Base-by-base conservation (phyloP, 2,329 filamentous ascomycete species). In the Dactylella cylindrospora region DNA sequence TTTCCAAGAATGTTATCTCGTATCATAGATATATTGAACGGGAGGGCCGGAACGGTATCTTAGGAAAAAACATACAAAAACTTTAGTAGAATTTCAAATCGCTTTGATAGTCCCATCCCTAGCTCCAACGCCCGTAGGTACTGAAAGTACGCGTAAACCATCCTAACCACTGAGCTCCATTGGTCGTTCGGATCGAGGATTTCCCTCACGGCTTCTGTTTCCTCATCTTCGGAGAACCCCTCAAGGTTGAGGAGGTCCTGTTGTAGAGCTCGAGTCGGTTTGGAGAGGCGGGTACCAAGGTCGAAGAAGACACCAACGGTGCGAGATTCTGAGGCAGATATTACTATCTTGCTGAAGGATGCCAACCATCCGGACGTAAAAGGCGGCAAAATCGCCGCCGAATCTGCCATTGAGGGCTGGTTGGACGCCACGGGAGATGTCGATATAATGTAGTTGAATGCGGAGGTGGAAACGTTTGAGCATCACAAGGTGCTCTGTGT, bases 111-210 rank as follows among this genome's bases (percentile, higher is more conserved):
- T 4, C 57, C 57, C 10, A 45, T 44, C 17, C 50, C 49, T 9
- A 7, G 36, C 13, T 26, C 25, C 13, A 50, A 10, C 15, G n/a
- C 23, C n/a, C 57, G 57, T 4, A 62, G n/a, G 17, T 62, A 62
- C 12, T 49, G 41, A n/a, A 62, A 31, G 36, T 62, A 62, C 49
- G 36, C 49, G 31, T 62, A 28, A 13, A 62, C 57, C 57, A 62
- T 62, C 31, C 57, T 47, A 25, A 26, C 57, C 1, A 62, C 25
- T 2, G 49, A 41, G 26, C 49, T 38, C 57, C 57, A 62, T 45
- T 62, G 57, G 26, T 62, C 57, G n/a, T 46, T 38, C n/a, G 49
- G 57, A 17, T 62, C 57, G 26, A 62, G 13, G 1, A 35, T 22
- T 15, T 44, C 49, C 29, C 57, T 53, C 10, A 62, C 17, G n/a